Conservation (phyloP, 495 filamentous ascomycete genomes). For the Lophium mytilinum region DNA sequence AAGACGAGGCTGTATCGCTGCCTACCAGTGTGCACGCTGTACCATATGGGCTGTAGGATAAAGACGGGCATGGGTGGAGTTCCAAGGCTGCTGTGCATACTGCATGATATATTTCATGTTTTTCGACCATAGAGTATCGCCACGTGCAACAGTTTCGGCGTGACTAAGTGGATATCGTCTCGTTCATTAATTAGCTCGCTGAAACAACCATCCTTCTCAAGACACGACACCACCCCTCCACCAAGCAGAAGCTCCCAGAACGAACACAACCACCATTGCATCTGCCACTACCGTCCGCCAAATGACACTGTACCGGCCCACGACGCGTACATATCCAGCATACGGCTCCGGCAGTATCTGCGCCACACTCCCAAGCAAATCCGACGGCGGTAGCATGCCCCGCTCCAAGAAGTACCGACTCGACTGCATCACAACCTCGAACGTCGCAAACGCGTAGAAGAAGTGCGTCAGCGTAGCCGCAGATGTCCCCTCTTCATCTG, state of each 20-base stretch:
- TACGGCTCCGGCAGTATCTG: conserved; percentile 50
- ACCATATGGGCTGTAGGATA: not conserved
- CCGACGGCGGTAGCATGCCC: conserved; percentile 36
- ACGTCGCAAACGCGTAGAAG: conserved; percentile 77
- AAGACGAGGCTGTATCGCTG: no score
- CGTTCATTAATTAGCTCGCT: not conserved
- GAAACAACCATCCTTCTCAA: not conserved
- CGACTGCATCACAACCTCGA: conserved; percentile 63
- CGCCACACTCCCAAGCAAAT: conserved; percentile 50
- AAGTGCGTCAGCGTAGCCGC: conserved; percentile 24
- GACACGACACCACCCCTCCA: conserved; percentile 36
- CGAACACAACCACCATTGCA: conserved; percentile 65
- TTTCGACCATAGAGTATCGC: not conserved
- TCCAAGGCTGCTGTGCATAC: not conserved
- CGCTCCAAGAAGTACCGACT: conserved; percentile 58
- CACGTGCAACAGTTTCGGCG: not conserved
- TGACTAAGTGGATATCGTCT: no score
- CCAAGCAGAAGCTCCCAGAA: conserved; percentile 65
- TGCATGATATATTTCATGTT: not conserved
- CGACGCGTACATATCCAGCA: conserved; percentile 48
- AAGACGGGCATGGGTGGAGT: not conserved
- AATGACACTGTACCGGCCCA: conserved; percentile 62
- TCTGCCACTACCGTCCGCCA: conserved; percentile 53
- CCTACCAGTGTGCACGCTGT: not conserved
- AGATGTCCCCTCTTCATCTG: conserved; percentile 9